Evolutionary conservation across 352 stramenopile species (phyloP).

Genomic region (Globisporangium alternatum): DNA sequence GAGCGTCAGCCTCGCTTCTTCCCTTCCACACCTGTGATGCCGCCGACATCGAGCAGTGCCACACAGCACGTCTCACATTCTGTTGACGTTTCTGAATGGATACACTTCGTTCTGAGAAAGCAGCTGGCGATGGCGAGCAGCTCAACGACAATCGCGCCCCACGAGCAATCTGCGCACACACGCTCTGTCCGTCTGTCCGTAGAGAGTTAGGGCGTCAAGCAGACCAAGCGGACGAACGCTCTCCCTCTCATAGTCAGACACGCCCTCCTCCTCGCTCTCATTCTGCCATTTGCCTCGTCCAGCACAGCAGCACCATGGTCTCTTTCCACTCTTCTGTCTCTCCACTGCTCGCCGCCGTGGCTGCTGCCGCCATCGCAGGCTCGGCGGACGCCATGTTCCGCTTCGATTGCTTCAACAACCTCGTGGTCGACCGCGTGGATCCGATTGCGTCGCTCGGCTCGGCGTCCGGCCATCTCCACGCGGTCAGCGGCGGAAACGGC

Average conservation of each 20-base stretch:
- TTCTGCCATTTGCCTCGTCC: conserved; percentile 1
- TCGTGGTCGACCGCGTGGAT: conserved; percentile 47
- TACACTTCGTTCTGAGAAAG: conserved; percentile 6
- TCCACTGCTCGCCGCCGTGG: not conserved
- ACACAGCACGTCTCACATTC: not conserved
- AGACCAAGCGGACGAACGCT: not conserved
- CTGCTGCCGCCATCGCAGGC: not conserved
- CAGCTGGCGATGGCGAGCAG: not conserved
- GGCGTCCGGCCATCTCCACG: conserved; percentile 35
- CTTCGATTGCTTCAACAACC: conserved; percentile 56
- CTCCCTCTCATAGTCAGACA: not conserved
- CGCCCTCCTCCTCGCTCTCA: not conserved
- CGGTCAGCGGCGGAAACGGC: conserved; percentile 44
- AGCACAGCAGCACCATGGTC: not conserved
- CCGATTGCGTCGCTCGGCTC: conserved; percentile 34
- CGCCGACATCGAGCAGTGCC: too few species aligned
- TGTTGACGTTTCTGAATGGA: not conserved
- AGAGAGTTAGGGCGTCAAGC: too few species aligned
- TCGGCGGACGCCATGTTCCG: conserved; percentile 30
- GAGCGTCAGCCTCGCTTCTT: too few species aligned
- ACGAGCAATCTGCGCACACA: conserved; percentile 7
- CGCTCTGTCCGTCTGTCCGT: not conserved
- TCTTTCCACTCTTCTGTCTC: not conserved
- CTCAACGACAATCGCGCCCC: not conserved
- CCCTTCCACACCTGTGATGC: too few species aligned